Base-by-base conservation (phyloP, 2,329 filamentous ascomycete genomes). In the Pleurostoma richardsiae region DNA sequence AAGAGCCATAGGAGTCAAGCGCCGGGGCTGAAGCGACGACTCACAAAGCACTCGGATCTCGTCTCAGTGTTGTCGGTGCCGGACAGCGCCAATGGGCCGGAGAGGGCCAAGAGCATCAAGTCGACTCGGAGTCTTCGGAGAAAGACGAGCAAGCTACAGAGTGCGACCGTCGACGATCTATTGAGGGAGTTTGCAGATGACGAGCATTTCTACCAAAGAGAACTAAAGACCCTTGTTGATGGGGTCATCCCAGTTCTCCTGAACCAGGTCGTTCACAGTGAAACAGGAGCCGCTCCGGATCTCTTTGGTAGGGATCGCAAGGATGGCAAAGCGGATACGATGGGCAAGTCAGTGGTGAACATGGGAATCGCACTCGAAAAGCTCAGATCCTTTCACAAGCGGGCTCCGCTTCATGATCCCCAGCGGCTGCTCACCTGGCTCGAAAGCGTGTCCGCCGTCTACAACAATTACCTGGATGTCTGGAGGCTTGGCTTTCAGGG, bases 401-500 rank as follows among this genome's bases (percentile, higher is more conserved):
- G 85, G 45, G 87, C 95, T 11, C 90, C 92, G 0, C 73, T 87
- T 43, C 76, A 83, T 27, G 83, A 94, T 53, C 71, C 86, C 2
- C 79, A 86, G 48, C 77, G 80, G 10, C 76, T 99, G 44, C 73
- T 95, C 7, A 77, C 76, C 39, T 99, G 94, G 94, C 86, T 91
- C 2, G 81, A 90, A 47, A 82, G 80, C 26, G 84, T 89, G 1
- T 81, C 88, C 41, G 82, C 84, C 46, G 79, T 92, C 7, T 99
- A 99, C 62, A 76, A 83, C 50, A 85, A 89, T 59, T 99, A 97
- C 62, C 76, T 97, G 30, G 82, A 83, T 59, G 84, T 86, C 6
- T 99, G 94, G 94, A 80, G 90, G 30, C 77, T 97, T 42, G 94
- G 94, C 1, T 99, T 97, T 65, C 88, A 96, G 59, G 91, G 95